Evolutionary conservation across 176 grass and related monocot species (phyloP).

Genomic region (Secale cereale): DNA sequence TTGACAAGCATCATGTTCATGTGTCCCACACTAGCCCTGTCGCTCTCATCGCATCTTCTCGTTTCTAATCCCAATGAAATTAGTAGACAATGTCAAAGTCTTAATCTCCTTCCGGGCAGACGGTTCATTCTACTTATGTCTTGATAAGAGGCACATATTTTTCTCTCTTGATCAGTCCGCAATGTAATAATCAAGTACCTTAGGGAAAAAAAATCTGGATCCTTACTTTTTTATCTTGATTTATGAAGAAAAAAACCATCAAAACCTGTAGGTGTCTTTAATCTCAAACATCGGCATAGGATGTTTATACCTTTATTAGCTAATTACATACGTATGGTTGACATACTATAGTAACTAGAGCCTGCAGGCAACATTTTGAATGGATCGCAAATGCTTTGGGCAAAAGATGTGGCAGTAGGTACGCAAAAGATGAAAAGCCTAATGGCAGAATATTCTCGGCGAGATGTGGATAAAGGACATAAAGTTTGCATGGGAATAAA

Average conservation of each 20-base stretch:
- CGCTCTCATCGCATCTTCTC: neutral
- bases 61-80: neutral
- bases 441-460: constrained; percentile 57
- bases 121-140: neutral
- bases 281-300: neutral
- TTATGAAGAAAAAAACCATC: too few species aligned
- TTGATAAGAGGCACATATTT: neutral
- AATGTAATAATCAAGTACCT: neutral
- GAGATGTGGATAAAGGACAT: constrained; percentile 46
- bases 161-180: neutral
- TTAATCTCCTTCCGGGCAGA: neutral
- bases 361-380: constrained; percentile 6
- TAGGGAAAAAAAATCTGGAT: too few species aligned
- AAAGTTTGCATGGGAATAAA: constrained; percentile 49
- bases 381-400: constrained; percentile 33
- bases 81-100: neutral
- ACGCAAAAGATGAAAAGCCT: constrained; percentile 45
- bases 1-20: constrained; percentile 63
- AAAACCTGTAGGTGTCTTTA: neutral
- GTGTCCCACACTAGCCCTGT: constrained; percentile 9
- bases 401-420: constrained; percentile 34
- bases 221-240: neutral
- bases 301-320: neutral
- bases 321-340: neutral
- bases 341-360: constrained; percentile 11